These are phyloP conservation scores for Trichosporon sp. DNA, from an alignment of 1,284 basidiomycete genomes.

Conservation along the genomic window DNA sequence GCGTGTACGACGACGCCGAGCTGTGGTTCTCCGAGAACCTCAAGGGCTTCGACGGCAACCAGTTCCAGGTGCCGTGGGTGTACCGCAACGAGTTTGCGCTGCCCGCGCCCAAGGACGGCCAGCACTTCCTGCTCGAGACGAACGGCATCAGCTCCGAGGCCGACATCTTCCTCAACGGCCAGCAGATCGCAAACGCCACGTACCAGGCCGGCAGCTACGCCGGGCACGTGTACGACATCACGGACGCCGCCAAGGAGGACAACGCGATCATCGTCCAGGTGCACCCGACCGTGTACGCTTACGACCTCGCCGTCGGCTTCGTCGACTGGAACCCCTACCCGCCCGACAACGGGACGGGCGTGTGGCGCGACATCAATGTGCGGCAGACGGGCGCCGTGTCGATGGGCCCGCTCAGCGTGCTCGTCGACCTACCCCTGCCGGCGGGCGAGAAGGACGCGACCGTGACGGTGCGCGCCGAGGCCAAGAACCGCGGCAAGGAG, in stretches of 20 bases:
- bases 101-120: not conserved
- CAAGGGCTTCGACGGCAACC: not conserved
- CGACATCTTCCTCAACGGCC: not conserved
- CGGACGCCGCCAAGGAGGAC: not conserved
- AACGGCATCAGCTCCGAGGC: not conserved
- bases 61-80: not conserved
- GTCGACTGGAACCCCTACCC: conserved; percentile 1
- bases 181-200: not conserved
- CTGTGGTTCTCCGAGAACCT: conserved; percentile 2
- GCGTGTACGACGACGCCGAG: not conserved
- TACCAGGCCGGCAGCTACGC: not conserved
- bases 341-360: not conserved
- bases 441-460: not conserved
- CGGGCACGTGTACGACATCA: not conserved
- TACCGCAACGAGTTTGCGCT: not conserved
- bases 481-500: not conserved
- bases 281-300: not conserved
- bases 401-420: not conserved
- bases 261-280: not conserved
- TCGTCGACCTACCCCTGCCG: not conserved
- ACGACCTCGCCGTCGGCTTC: not conserved
- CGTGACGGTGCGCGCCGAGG: not conserved
- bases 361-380: not conserved
- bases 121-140: not conserved
- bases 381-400: not conserved